phyloP scores from a whole-genome alignment of 2,329 filamentous ascomycete genomes.

The Ophiostoma fasciatum region DNA sequence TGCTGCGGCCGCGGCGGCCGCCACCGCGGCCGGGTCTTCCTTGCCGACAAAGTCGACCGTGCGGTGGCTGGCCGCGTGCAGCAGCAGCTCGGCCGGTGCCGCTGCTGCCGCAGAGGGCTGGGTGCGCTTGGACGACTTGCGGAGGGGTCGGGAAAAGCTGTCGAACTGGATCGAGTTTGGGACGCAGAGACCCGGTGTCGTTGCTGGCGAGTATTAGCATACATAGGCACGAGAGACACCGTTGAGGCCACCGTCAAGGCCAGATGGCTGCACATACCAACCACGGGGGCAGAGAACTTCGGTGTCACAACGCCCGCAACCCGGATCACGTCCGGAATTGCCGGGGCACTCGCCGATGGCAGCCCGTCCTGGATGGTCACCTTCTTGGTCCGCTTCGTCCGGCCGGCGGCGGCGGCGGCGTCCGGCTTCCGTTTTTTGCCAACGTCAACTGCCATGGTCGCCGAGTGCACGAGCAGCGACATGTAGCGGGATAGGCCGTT shows the following conservation, averaged over 20 bases:
- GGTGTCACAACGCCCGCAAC: slow-evolving; percentile 31
- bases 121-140: slow-evolving; percentile 19
- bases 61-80: slow-evolving; percentile 42
- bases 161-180: slow-evolving; percentile 27
- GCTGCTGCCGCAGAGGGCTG: too few species aligned
- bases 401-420: slow-evolving; percentile 21
- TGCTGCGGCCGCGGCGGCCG: slow-evolving; percentile 27
- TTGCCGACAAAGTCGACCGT: slow-evolving; percentile 45
- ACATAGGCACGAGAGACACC: background rate
- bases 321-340: slow-evolving; percentile 16
- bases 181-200: slow-evolving; percentile 25
- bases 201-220: too few species aligned
- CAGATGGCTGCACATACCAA: slow-evolving; percentile 15
- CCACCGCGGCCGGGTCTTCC: slow-evolving; percentile 30
- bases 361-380: slow-evolving; percentile 27
- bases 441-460: slow-evolving; percentile 6
- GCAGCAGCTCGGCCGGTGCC: slow-evolving; percentile 32
- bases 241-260: background rate
- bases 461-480: too few species aligned
- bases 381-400: slow-evolving; percentile 36
- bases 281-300: slow-evolving; percentile 31
- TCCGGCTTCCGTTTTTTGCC: slow-evolving; percentile 40
- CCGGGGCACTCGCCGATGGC: slow-evolving; percentile 12
- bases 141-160: slow-evolving; percentile 31
- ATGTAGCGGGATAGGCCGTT: too few species aligned